phyloP scores from a whole-genome alignment of 768 basidiomycete genomes.

The Boletus eberwhitei region DNA sequence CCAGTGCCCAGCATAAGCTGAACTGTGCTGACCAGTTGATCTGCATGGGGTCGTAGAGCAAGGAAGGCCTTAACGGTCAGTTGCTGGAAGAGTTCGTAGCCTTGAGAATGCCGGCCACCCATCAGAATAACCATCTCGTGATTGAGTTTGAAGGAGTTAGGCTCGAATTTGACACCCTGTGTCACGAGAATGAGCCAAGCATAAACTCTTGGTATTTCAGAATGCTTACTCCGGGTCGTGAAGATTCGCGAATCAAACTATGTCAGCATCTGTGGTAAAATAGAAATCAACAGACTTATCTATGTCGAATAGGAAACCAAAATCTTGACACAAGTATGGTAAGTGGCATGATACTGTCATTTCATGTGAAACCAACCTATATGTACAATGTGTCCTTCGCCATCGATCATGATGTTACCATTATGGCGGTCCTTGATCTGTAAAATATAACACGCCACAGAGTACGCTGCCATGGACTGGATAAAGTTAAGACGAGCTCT shows the following conservation, averaged over 20 bases:
- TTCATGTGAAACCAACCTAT: conserved; percentile 59
- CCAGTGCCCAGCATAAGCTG: conserved; percentile 94
- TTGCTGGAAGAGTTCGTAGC: conserved; percentile 91
- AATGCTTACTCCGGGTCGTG: conserved; percentile 59
- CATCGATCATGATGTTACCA: conserved; percentile 99
- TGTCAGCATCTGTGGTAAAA: conserved; percentile 25
- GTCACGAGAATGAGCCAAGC: conserved; percentile 9
- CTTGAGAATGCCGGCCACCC: conserved; percentile 93
- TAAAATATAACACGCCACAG: conserved; percentile 94
- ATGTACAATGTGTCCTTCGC: conserved; percentile 94
- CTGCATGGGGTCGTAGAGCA: conserved; percentile 90
- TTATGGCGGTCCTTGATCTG: conserved; percentile 99
- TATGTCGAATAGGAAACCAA: conserved; percentile 97
- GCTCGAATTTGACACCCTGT: conserved; percentile 98
- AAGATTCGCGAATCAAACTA: conserved; percentile 16
- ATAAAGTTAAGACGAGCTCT: conserved; percentile 93
- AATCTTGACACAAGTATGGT: conserved; percentile 51
- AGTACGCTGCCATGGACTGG: conserved; percentile 99
- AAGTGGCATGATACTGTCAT: not conserved
- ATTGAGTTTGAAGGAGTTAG: conserved; percentile 95
- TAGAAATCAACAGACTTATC: conserved; percentile 59
- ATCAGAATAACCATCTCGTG: conserved; percentile 98
- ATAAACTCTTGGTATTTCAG: not conserved
- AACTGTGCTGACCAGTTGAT: conserved; percentile 84
- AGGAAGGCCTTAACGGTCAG: conserved; percentile 96